Base-by-base conservation (phyloP, 2,329 filamentous ascomycete genomes). In the Sporothrix sp. region DNA sequence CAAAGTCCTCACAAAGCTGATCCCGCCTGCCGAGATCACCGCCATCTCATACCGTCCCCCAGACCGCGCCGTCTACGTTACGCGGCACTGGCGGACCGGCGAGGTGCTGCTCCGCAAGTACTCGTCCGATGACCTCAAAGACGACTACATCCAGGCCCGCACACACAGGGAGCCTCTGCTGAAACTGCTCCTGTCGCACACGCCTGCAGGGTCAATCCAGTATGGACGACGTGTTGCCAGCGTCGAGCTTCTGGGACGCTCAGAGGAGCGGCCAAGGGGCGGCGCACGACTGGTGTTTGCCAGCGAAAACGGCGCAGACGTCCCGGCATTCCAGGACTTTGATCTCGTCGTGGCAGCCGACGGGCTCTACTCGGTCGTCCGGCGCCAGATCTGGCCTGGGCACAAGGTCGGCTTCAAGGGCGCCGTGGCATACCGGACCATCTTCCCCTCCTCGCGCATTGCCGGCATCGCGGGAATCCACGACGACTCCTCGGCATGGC, bases 61-160 rank as follows among this genome's bases (percentile, higher is more conserved):
- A 5, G 49, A 51, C 35, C 49, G 49, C 1, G 49, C 25, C 13
- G 49, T 51, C 13, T 51, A 51, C 20, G 42, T 46, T 1, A 51
- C 49, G 36, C 32, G 50, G 9, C 50, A 52, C 32, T 52, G 50
- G 50, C 50, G 35, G 4, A 48, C 44, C 4, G 45, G 50, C 1
- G 32, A 21, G 3, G 33, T 48, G 14, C 13, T 52, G 21, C 30
- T 35, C 14, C 37, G 20, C 11, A 39, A 38, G 28, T 43, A 47
- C 44, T 52, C 48, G 4, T 48, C 50, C 1, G 32, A 37, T 13
- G 21, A 37, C 3, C 25, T 48, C 9, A 18, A 27, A 14, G 30
- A 21, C 2, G 28, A 42, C 23, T 52, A 23, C 23, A 16, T 35
- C 2, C 36, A 52, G 20, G 50, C 36, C 3, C 50, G 50, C 28